Evolutionary conservation across 1,284 basidiomycete species (phyloP), one percentile per base, ranked within the genome.

Genomic region (Sphaerobolus stellatus): DNA sequence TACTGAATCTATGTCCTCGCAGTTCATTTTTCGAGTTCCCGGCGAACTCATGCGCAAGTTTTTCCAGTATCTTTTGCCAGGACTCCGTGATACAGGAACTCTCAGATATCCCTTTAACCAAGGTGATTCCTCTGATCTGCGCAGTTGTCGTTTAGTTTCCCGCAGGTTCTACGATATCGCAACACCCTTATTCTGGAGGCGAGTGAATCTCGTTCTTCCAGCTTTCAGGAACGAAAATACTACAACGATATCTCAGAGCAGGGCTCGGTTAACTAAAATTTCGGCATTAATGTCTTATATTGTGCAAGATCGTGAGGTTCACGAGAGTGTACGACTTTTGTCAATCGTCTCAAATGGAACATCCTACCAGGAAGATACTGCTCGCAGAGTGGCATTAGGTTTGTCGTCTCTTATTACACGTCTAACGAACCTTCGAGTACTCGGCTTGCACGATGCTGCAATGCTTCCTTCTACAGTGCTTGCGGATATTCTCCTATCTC

Each of bases 91-190:
- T 31, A 45, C 29, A 27, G 36, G 28, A 43, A 34, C 28, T 33
- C 41, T 52, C 16, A 43, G 50, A 30, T 43, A 52, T 25, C 41
- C 50, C 22, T 20, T 52, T 22, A 18, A 2, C 22, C 9, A 20
- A 41, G 50, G 50, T 29, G 50, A 52, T 5, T 28, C 25, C 11
- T 52, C 41, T 16, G 50, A 52, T 33, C 50, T 52, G n/a, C 40
- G n/a, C 25, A 38, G 31, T 22, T 45, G 50, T 22, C 50, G 50
- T 43, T 28, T 52, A 18, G 50, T 52, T 2, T 52, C 40, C 30
- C 50, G 22, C 16, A 43, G 29, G 30, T 52, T 52, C 30, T 45
- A 52, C 30, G 22, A 43, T 13, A 28, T 33, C 16, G 38, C 50
- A 25, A 44, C 50, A 6, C 29, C 36, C 25, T 44, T 52, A 9